A percentile compares a stretch with the other conserved stretches of the same genome.
Conservation (phyloP, 495 filamentous ascomycete genomes). For the Immersiella caudata region DNA sequence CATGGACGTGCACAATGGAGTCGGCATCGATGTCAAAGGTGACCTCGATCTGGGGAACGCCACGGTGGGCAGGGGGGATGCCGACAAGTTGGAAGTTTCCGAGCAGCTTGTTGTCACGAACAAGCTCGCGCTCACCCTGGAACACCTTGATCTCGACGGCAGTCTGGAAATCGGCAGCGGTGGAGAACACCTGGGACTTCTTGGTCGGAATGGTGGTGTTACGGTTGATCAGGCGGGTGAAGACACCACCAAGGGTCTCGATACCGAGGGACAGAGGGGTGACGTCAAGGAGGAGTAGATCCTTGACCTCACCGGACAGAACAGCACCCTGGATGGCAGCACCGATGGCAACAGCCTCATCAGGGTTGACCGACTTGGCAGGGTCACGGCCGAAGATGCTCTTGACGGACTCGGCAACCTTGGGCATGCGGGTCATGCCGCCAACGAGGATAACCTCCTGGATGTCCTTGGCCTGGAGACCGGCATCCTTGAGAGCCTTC, state of each 20-base stretch:
- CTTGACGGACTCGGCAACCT: conserved; percentile 97
- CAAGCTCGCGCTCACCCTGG: conserved; percentile 99
- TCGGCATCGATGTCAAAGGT: conserved; percentile 99
- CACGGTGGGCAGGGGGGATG: conserved; percentile 95
- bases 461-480: conserved; percentile 91
- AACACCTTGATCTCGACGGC: conserved; percentile 99
- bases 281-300: conserved; percentile 94
- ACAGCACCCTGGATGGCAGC: conserved; percentile 98
- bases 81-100: conserved; percentile 99
- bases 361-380: conserved; percentile 98
- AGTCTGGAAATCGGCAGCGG: conserved; percentile 98
- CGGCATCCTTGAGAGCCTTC: conserved; percentile 97
- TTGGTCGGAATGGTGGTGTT: conserved; percentile 99
- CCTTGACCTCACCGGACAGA: conserved; percentile 93
- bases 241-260: conserved; percentile 98
- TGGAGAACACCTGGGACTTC: conserved; percentile 99
- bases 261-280: conserved; percentile 98
- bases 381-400: conserved; percentile 96
- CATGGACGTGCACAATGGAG: conserved; percentile 97
- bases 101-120: conserved; percentile 97
- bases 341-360: conserved; percentile 98
- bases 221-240: conserved; percentile 98
- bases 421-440: conserved; percentile 99
- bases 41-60: conserved; percentile 97
- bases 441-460: conserved; percentile 98